These are phyloP conservation scores for Clavariopsis aquatica DNA, from an alignment of 495 filamentous ascomycete species.

Conservation along the genomic window DNA sequence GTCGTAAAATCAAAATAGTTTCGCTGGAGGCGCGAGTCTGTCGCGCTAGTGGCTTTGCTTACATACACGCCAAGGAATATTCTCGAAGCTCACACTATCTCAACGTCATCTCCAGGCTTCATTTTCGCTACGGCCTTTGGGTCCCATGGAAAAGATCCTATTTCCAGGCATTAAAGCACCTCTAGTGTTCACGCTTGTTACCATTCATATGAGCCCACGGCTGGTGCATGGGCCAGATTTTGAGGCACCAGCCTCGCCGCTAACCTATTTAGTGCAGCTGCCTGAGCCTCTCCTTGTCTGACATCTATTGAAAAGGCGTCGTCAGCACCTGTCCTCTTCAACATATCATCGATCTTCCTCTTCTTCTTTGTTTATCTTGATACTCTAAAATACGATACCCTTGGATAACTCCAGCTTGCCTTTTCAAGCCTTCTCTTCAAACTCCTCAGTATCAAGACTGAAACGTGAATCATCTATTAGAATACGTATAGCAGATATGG, in stretches of 20 bases:
- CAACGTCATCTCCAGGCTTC: no score
- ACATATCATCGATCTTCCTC: neutral
- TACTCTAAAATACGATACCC: neutral
- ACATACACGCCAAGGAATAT: conserved; percentile 3
- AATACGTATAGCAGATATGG: conserved; percentile 5
- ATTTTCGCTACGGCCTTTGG: no score
- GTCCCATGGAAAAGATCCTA: neutral
- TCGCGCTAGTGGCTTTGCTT: conserved; percentile 2
- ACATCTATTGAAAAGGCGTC: no score
- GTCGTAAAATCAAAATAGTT: neutral
- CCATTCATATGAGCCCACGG: no score
- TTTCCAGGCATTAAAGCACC: neutral
- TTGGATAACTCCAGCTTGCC: neutral
- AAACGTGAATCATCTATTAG: neutral
- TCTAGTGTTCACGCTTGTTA: neutral
- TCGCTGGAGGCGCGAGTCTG: neutral
- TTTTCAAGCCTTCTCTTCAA: neutral
- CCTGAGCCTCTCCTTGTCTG: conserved; percentile 1
- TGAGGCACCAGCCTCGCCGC: conserved; percentile 6
- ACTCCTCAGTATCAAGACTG: neutral
- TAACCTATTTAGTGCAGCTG: conserved; percentile 24
- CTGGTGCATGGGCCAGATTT: neutral
- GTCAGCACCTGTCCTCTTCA: no score
- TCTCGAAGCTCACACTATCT: no score
- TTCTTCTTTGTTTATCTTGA: neutral